Percentiles rank a stretch among this genome's conserved stretches.
Evolutionary conservation across 768 basidiomycete genomes (phyloP).

Genomic region (Psilocybe cubensis): DNA sequence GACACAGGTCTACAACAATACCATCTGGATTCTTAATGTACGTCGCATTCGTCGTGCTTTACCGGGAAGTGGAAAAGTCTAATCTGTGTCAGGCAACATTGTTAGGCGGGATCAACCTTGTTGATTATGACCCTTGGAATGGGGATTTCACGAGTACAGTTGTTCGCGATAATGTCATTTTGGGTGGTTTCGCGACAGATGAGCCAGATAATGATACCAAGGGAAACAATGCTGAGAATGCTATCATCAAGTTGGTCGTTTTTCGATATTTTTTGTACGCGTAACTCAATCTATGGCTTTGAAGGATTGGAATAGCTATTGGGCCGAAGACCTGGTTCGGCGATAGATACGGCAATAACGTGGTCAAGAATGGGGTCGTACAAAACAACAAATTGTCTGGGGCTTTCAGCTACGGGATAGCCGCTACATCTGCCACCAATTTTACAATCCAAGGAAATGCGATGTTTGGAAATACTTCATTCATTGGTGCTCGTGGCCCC

Average conservation of each 20-base stretch:
- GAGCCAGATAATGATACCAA: conserved; percentile 42
- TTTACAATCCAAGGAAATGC: conserved; percentile 69
- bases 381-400: conserved; percentile 61
- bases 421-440: conserved; percentile 61
- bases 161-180: conserved; percentile 67
- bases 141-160: conserved; percentile 69
- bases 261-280: neutral
- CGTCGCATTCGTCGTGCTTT: conserved; percentile 23
- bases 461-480: conserved; percentile 71
- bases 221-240: conserved; percentile 61
- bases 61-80: conserved; percentile 5
- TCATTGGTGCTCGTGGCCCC: conserved; percentile 70
- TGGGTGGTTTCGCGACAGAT: conserved; percentile 67
- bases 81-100: conserved; percentile 55
- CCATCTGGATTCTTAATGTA: conserved; percentile 72
- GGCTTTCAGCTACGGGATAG: conserved; percentile 77
- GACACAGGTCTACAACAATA: conserved; percentile 74
- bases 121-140: conserved; percentile 69
- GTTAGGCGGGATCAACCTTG: conserved; percentile 80
- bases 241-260: conserved; percentile 68
- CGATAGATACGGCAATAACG: conserved; percentile 49
- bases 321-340: conserved; percentile 82
- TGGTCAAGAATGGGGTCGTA: conserved; percentile 58
- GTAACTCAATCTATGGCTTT: neutral
- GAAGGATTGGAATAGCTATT: conserved; percentile 79